These are phyloP conservation scores for Pyrenophora seminiperda DNA, from an alignment of 2,329 filamentous ascomycete species.

Conservation along the genomic window DNA sequence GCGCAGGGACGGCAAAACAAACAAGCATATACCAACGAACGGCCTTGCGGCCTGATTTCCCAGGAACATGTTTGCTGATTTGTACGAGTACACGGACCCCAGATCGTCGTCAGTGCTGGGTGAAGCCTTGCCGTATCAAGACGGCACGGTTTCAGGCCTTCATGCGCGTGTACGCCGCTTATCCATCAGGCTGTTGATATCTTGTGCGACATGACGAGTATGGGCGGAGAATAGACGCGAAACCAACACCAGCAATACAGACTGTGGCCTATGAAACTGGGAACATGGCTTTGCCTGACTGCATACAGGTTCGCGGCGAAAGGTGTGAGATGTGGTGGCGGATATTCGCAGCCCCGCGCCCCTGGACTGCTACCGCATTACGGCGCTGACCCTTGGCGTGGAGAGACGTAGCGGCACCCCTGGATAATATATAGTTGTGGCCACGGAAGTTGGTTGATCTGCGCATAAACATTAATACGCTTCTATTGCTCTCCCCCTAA, in stretches of 20 bases:
- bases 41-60: conserved; percentile 29
- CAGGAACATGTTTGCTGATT: conserved; percentile 23
- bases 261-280: conserved; percentile 13
- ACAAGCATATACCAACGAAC: conserved; percentile 28
- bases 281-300: conserved; percentile 18
- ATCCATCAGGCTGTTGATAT: conserved; percentile 12
- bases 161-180: conserved; percentile 10
- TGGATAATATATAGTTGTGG: conserved; percentile 30
- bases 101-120: conserved; percentile 3
- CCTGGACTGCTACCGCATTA: conserved; percentile 20
- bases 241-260: conserved; percentile 7
- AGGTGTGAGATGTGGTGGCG: conserved; percentile 15
- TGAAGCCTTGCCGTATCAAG: conserved; percentile 22
- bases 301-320: conserved; percentile 16
- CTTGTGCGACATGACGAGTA: conserved; percentile 1
- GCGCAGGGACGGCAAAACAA: conserved; percentile 24
- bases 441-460: conserved; percentile 24
- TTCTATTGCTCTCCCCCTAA: conserved; percentile 20
- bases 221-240: conserved; percentile 17
- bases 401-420: conserved; percentile 22
- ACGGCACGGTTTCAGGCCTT: conserved; percentile 26
- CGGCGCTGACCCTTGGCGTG: conserved; percentile 20
- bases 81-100: conserved; percentile 10
- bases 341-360: conserved; percentile 25
- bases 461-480: conserved; percentile 27